Percentiles rank a stretch among this genome's conserved stretches.
phyloP scores from a whole-genome alignment of 305 asterid species.

The Fraxinus ornus region DNA sequence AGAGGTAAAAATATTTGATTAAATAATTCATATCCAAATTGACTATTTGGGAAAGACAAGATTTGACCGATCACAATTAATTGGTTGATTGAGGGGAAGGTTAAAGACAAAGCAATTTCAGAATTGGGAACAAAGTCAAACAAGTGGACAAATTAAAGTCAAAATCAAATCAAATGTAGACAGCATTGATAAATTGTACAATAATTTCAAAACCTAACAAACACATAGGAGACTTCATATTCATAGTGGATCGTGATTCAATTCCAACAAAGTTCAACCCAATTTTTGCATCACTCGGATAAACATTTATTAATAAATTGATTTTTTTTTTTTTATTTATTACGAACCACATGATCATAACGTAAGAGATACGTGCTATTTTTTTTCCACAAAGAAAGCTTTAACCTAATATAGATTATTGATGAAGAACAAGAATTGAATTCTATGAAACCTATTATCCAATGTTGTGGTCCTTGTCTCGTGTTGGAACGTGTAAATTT shows the following conservation, averaged over 20 bases:
- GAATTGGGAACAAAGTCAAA: constrained; percentile 21
- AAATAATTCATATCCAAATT: not conserved
- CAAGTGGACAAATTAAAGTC: constrained; percentile 31
- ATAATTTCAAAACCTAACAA: not conserved
- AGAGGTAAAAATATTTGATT: not conserved
- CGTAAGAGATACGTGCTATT: not conserved
- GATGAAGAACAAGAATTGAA: not conserved
- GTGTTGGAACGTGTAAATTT: not conserved
- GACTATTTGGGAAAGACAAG: not conserved
- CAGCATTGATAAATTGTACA: constrained; percentile 18
- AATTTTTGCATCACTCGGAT: not conserved
- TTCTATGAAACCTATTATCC: not conserved
- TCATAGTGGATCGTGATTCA: constrained; percentile 27
- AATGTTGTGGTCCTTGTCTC: not conserved
- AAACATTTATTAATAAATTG: not conserved
- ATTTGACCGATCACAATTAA: not conserved
- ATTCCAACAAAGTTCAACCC: not conserved
- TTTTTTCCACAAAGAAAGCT: not conserved
- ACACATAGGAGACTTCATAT: constrained; percentile 6
- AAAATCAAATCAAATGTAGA: constrained; percentile 24
- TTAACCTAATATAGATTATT: not conserved
- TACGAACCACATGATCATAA: not conserved
- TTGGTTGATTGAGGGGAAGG: not conserved
- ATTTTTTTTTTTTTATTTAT: no score
- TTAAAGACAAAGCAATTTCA: constrained; percentile 29